Evolutionary conservation across 179 eudicot species (phyloP).

Genomic region (Beta corolliflora): DNA sequence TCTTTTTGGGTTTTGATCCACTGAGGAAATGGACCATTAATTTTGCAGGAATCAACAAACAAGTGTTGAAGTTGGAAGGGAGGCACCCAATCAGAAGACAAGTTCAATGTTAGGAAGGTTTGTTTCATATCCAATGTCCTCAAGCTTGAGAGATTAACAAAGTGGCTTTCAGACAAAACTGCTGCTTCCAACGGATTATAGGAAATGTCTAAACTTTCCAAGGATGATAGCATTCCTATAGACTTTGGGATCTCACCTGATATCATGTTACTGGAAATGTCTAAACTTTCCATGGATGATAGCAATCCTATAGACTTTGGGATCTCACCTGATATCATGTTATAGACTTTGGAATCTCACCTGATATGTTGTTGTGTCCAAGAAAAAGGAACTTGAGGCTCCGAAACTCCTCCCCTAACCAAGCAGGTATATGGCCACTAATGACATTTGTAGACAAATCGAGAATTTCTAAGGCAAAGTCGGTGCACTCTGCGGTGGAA

Average conservation of each 20-base stretch:
- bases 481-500: not conserved
- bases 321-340: no score
- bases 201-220: no score
- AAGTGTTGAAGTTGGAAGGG: not conserved
- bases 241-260: no score
- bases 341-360: no score
- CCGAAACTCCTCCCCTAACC: conserved; percentile 7
- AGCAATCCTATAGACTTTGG: no score
- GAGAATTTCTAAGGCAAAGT: not conserved
- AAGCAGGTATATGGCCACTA: not conserved
- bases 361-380: no score
- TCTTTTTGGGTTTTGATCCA: conserved; percentile 27
- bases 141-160: conserved; percentile 12
- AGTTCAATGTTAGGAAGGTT: conserved; percentile 12
- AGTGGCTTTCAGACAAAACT: conserved; percentile 10
- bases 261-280: no score
- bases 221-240: no score
- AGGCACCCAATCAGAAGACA: conserved; percentile 20
- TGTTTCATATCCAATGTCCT: not conserved
- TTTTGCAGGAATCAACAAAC: not conserved
- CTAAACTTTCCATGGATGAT: no score
- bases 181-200: conserved; percentile 1
- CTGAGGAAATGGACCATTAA: conserved; percentile 1
- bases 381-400: not conserved
- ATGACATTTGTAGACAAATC: not conserved